Base-by-base conservation (phyloP, 2,329 filamentous ascomycete species). In the Alternaria solani region DNA sequence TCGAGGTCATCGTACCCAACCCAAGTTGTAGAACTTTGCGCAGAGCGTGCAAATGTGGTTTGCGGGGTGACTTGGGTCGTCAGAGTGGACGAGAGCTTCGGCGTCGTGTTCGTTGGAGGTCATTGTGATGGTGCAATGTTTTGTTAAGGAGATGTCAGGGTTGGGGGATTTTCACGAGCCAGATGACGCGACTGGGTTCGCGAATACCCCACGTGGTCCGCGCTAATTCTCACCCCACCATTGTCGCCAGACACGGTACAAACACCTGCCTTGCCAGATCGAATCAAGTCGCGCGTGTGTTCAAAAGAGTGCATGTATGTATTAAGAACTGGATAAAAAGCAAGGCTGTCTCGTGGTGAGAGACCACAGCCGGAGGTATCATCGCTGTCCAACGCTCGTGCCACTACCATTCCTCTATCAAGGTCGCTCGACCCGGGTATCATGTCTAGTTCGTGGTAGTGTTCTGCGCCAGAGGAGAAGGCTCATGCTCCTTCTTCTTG, bases 41-140 rank as follows among this genome's bases (percentile, higher is more conserved):
- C 95, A 99, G 49, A 99, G 87, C 48, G 91, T 90, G 65, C 94
- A 95, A 68, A 97, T 97, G 72, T 96, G 86, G 81, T 99, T 99
- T 68, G 95, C 94, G 23, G 95, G 95, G 80, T 99, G 95, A 62
- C 93, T 83, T 5, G 91, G 89, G 77, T 97, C 88, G 30, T 81
- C 67, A 2, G 87, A 89, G 63, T 79, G 82, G 57, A 89, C 81
- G 67, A 89, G 82, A 55, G 85, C 82, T 66, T 88, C 86, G 9
- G 67, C 61, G 7, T 73, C 69, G 28, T 67, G 61, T 44, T 59
- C 49, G 32, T 59, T 64, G 51, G 60, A 58, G 18, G 30, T 43
- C 71, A 74, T 74, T n/a, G 36, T 67, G 57, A 42, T 49, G 20
- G 18, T 48, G 39, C 43, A 11, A 23, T 36, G 16, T 26, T 25